phyloP scores from a whole-genome alignment of 768 basidiomycete genomes.

The Pisolithus tinctorius region DNA sequence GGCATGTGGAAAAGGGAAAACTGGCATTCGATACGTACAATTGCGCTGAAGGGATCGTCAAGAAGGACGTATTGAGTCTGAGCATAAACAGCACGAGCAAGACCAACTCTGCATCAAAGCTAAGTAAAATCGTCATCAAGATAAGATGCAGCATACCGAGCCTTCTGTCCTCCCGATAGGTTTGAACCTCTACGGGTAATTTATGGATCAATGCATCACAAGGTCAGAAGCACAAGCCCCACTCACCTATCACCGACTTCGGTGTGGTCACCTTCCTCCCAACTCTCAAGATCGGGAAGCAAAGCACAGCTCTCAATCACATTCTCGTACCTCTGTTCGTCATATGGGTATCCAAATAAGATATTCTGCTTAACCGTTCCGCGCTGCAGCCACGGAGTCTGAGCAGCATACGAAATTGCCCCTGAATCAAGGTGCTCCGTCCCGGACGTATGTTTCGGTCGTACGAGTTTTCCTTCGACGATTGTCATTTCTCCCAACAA shows the following conservation, averaged over 20 bases:
- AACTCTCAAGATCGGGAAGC: slow-evolving; percentile 38
- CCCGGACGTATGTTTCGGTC: slow-evolving; percentile 55
- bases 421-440: slow-evolving; percentile 54
- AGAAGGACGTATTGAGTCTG: slow-evolving; percentile 63
- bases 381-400: slow-evolving; percentile 40
- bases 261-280: slow-evolving; percentile 35
- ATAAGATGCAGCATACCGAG: slow-evolving; percentile 40
- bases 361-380: slow-evolving; percentile 56
- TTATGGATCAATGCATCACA: not conserved
- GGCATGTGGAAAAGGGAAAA: not conserved
- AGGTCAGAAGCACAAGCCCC: not conserved
- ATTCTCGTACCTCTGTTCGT: slow-evolving; percentile 32
- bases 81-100: slow-evolving; percentile 79
- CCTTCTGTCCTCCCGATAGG: slow-evolving; percentile 79
- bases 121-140: slow-evolving; percentile 4
- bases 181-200: slow-evolving; percentile 49
- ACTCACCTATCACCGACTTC: slow-evolving; percentile 20
- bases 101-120: slow-evolving; percentile 49
- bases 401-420: slow-evolving; percentile 40
- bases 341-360: slow-evolving; percentile 44
- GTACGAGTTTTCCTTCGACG: slow-evolving; percentile 40
- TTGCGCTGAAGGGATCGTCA: slow-evolving; percentile 78
- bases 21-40: slow-evolving; percentile 40
- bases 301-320: slow-evolving; percentile 44
- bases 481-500: slow-evolving; percentile 67